These are phyloP conservation scores for Pouteria campechiana DNA, from an alignment of 179 eudicot genomes.

Conservation along the genomic window DNA sequence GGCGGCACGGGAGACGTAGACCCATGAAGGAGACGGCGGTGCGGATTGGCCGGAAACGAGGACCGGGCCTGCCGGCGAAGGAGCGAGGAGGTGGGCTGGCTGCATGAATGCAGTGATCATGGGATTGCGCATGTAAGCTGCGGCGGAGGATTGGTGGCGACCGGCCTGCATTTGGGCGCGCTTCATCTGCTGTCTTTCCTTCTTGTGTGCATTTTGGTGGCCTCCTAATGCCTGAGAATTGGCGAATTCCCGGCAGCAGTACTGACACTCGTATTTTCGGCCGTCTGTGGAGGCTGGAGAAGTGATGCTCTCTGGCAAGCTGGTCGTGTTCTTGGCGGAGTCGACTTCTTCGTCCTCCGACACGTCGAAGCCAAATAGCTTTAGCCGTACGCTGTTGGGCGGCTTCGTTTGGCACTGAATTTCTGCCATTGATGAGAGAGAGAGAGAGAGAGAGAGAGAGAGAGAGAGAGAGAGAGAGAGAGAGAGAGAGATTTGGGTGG, in stretches of 20 bases:
- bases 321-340: conserved; percentile 26
- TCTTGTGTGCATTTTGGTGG: conserved; percentile 84
- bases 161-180: conserved; percentile 69
- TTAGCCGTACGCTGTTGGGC: no score
- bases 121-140: conserved; percentile 46
- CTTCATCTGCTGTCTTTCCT: conserved; percentile 53
- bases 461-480: no score
- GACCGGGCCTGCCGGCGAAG: conserved; percentile 4
- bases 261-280: conserved; percentile 88
- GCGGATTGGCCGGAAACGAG: conserved; percentile 3
- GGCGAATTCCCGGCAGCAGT: conserved; percentile 79
- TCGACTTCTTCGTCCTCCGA: conserved; percentile 26
- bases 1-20: conserved; percentile 45
- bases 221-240: conserved; percentile 96
- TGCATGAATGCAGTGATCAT: conserved; percentile 59
- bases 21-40: conserved; percentile 45
- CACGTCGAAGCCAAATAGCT: conserved; percentile 74
- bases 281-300: conserved; percentile 17
- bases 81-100: conserved; percentile 45
- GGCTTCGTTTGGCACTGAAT: no score
- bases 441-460: no score
- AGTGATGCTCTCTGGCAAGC: conserved; percentile 34
- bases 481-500: no score
- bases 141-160: conserved; percentile 52
- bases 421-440: no score